Evolutionary conservation across 2,329 filamentous ascomycete genomes (phyloP).

Genomic region (Sporothrix dimorphospora): DNA sequence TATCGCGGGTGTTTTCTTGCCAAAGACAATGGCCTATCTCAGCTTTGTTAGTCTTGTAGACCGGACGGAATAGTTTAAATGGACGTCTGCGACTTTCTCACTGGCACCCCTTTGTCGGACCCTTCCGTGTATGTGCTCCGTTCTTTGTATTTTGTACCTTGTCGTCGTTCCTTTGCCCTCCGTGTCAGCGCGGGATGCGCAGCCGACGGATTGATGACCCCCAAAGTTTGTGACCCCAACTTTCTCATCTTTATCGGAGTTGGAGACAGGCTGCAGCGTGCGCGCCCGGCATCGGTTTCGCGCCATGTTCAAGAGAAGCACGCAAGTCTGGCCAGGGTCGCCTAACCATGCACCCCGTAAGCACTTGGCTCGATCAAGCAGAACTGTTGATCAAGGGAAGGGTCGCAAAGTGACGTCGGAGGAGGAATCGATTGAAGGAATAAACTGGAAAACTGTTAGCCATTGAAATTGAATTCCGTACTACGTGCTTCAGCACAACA

Average conservation of each 20-base stretch:
- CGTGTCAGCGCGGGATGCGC: background rate
- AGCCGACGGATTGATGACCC: background rate
- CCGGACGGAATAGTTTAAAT: background rate
- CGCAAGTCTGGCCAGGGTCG: background rate
- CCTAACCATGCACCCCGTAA: background rate
- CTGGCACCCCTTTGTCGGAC: background rate
- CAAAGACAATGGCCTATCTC: background rate
- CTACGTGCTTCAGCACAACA: background rate
- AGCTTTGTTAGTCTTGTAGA: background rate
- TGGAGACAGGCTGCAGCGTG: background rate
- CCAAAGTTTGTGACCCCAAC: background rate
- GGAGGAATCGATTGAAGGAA: background rate
- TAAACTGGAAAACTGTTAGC: background rate
- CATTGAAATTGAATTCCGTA: background rate
- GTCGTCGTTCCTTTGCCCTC: background rate
- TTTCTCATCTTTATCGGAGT: background rate
- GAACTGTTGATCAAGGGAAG: background rate
- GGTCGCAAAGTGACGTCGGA: background rate
- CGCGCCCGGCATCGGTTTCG: constrained; percentile 9
- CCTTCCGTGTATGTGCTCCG: background rate
- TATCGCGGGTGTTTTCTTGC: background rate
- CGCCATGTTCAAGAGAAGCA: constrained; percentile 6
- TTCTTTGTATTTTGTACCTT: background rate
- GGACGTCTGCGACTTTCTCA: background rate
- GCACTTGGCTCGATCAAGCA: constrained; percentile 8